Conservation (phyloP, 2,329 filamentous ascomycete genomes). For the Sporothrix globosa region DNA sequence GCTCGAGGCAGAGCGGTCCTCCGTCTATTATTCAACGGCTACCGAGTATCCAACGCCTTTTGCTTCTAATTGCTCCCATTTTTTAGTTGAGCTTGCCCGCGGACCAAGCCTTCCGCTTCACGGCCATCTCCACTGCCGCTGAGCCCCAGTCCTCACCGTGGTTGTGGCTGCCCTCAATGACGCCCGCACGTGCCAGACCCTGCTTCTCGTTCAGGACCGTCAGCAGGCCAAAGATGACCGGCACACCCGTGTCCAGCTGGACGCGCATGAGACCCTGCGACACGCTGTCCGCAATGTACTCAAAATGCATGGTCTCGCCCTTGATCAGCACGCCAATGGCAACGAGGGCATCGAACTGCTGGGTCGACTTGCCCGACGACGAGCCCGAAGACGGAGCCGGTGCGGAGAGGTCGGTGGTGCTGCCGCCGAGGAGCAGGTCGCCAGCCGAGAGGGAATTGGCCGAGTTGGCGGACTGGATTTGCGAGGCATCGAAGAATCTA, state of each 20-base stretch:
- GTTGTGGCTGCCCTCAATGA: slow-evolving; percentile 74
- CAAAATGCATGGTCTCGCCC: slow-evolving; percentile 98
- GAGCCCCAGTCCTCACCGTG: slow-evolving; percentile 96
- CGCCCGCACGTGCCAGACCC: slow-evolving; percentile 79
- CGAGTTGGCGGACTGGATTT: slow-evolving; percentile 73
- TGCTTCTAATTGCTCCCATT: background rate
- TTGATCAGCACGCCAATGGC: slow-evolving; percentile 97
- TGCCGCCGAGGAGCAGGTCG: slow-evolving; percentile 70
- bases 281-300: slow-evolving; percentile 93
- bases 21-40: background rate
- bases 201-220: slow-evolving; percentile 89
- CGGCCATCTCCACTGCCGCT: slow-evolving; percentile 90
- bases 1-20: background rate
- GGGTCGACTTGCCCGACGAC: slow-evolving; percentile 48
- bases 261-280: slow-evolving; percentile 93
- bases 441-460: slow-evolving; percentile 66
- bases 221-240: slow-evolving; percentile 88
- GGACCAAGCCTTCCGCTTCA: slow-evolving; percentile 83
- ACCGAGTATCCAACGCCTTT: slow-evolving; percentile 24
- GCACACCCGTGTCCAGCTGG: slow-evolving; percentile 84
- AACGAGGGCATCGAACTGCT: slow-evolving; percentile 89
- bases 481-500: slow-evolving; percentile 82
- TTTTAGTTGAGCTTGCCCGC: slow-evolving; percentile 61
- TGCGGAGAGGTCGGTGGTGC: slow-evolving; percentile 73
- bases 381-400: slow-evolving; percentile 53